A percentile compares a stretch with the other conserved stretches of the same genome.
Evolutionary conservation across 2,329 filamentous ascomycete species (phyloP).

Genomic region (Didymella pinodella): DNA sequence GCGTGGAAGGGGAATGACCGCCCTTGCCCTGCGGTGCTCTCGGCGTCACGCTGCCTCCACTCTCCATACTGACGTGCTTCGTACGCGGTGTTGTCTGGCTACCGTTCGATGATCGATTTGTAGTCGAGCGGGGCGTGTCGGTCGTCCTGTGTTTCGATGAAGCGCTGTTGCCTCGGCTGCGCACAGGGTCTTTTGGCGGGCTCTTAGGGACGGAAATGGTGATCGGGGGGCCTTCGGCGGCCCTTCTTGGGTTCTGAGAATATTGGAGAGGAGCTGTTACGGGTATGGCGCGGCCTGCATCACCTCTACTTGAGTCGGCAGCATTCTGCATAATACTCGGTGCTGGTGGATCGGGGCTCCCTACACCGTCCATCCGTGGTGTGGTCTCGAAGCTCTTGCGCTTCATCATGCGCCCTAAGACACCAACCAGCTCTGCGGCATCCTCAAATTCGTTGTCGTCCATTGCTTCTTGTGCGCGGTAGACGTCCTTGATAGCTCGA

Average conservation of each 20-base stretch:
- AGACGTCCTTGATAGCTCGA: constrained; percentile 86
- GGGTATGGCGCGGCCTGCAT: constrained; percentile 23
- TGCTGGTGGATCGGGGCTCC: constrained; percentile 40
- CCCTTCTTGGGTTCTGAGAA: constrained; percentile 34
- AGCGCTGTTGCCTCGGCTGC: constrained; percentile 43
- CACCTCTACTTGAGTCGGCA: constrained; percentile 11
- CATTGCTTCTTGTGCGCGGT: constrained; percentile 89
- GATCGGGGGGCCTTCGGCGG: constrained; percentile 39
- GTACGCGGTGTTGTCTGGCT: constrained; percentile 46
- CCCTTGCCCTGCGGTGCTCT: constrained; percentile 40
- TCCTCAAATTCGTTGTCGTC: constrained; percentile 95
- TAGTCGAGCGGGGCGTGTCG: constrained; percentile 35
- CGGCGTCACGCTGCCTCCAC: constrained; percentile 45
- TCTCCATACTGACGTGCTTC: constrained; percentile 41
- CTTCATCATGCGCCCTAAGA: constrained; percentile 88
- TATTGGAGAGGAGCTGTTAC: constrained; percentile 29
- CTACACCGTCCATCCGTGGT: constrained; percentile 43
- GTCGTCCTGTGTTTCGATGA: constrained; percentile 33
- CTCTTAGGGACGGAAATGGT: constrained; percentile 30
- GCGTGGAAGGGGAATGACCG: constrained; percentile 44
- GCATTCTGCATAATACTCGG: constrained; percentile 23
- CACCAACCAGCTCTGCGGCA: constrained; percentile 84
- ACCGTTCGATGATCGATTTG: constrained; percentile 34
- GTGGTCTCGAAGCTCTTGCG: constrained; percentile 58
- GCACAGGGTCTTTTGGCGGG: constrained; percentile 28